Evolutionary conservation across 2,329 filamentous ascomycete genomes (phyloP), one percentile per base, ranked within the genome.

Genomic region (Fusarium albosuccineum): DNA sequence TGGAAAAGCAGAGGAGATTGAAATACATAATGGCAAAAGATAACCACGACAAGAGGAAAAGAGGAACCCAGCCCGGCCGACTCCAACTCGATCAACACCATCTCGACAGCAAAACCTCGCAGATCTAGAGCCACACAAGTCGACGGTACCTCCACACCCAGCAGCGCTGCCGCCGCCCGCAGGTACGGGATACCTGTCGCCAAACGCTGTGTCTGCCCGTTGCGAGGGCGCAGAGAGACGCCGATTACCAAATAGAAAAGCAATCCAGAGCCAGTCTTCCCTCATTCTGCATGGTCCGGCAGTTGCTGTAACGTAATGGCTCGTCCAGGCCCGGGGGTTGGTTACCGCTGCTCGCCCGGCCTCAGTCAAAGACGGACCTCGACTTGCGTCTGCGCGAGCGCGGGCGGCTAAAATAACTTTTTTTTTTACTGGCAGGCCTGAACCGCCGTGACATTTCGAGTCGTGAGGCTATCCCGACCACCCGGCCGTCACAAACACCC

Each of bases 1-100:
- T 68, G 53, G 55, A 56, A 66, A 68, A 67, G 44, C 13, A 67
- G 57, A 78, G 71, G 72, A 78, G 71, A 78, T 77, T 70, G 71
- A 75, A 79, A 79, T 80, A 80, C 78, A 75, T 79, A 79, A 79
- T 79, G 71, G 64, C 34, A 73, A 76, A 74, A 69, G 73, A 75
- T 76, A 75, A 70, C 64, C 66, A 55, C 52, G 48, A 60, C 33
- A 67, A 50, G 36, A 53, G 64, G 60, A 68, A 62, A 72, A 63
- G 68, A 67, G 57, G 62, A 61, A 64, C 62, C 59, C 50, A 53
- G 50, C 56, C 57, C 50, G 51, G 60, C 62, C 58, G 63, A 68
- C 64, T 66, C 50, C 49, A 56, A 61, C 45, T 71, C 40, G 41
- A 57, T 53, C 51, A 70, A 61, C 64, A 62, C 60, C 67, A 67